Evolutionary conservation across 2,329 filamentous ascomycete species (phyloP), one percentile per base, ranked within the genome.

Genomic region (Ciborinia camelliae): DNA sequence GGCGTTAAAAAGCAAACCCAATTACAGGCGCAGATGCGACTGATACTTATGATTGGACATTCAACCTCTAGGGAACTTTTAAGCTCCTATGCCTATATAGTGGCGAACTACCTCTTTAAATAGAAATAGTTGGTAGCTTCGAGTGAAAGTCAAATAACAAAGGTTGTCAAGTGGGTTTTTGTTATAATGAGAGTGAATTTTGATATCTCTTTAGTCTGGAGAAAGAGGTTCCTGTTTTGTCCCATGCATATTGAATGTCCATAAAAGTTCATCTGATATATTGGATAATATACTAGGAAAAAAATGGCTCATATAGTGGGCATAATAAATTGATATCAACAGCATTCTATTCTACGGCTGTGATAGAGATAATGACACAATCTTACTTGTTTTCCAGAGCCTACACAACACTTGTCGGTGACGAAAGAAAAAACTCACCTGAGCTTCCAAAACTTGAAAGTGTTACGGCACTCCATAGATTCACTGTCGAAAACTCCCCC

Each of bases 301-400:
- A 8, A 41, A 41, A 7, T 8, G 5, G 0, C 4, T 30, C 2
- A 23, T n/a, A 37, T 32, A 20, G 6, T 37, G 4, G 15, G 8
- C 1, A 2, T 9, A 3, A 0, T 5, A 12, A 23, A 4, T 8
- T 23, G 12, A 5, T 9, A 1, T 10, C 23, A 5, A 4, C 2
- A 23, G 12, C n/a, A 18, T 18, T 20, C 5, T n/a, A 9, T n/a
- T 23, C 20, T 8, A 20, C n/a, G 28, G 14, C 9, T 20, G 32
- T 9, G 2, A 26, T 52, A 1, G 18, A 35, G 20, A 14, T 32
- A 35, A n/a, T 35, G 30, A 45, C 4, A 6, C 1, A 58, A 32
- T 3, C 12, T 12, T 30, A n/a, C 2, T 32, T 15, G 8, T 6
- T 26, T 10, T 35, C 4, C 47, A 14, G n/a, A n/a, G n/a, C n/a